Evolutionary conservation across 75 land plant genomes (phyloP).

Genomic region (Sequoia sempervirens): DNA sequence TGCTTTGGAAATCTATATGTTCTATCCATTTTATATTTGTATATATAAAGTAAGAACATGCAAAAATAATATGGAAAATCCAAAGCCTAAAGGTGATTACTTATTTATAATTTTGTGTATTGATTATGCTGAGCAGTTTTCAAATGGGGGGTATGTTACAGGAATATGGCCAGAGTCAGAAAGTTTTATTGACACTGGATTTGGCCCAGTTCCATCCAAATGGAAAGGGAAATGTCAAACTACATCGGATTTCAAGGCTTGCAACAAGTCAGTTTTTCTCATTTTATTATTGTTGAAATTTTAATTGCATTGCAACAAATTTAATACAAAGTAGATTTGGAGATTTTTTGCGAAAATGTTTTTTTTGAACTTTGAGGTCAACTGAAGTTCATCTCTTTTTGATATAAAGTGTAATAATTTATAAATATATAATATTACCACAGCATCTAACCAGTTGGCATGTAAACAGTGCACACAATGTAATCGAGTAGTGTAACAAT

Average conservation of each 20-base stretch:
- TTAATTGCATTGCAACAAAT: neutral
- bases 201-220: conserved; percentile 23
- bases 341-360: too few relatives aligned
- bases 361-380: too few relatives aligned
- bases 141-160: neutral
- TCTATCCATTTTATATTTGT: too few relatives aligned
- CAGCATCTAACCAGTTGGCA: too few relatives aligned
- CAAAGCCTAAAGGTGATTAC: neutral
- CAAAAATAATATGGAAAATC: neutral
- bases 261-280: neutral
- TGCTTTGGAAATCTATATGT: too few relatives aligned
- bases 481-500: too few relatives aligned
- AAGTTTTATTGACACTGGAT: conserved; percentile 20
- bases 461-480: too few relatives aligned
- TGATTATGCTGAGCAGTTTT: neutral
- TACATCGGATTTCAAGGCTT: neutral
- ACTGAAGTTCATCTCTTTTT: too few relatives aligned
- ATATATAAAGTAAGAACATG: too few relatives aligned
- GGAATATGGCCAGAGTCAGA: conserved; percentile 40
- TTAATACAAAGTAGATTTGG: too few relatives aligned
- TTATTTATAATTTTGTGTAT: neutral
- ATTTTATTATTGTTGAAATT: neutral
- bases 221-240: conserved; percentile 32
- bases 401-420: too few relatives aligned
- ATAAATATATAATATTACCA: too few relatives aligned